Base-by-base conservation (phyloP, 208 protist species). In the Trypanosomatidae sp. region DNA sequence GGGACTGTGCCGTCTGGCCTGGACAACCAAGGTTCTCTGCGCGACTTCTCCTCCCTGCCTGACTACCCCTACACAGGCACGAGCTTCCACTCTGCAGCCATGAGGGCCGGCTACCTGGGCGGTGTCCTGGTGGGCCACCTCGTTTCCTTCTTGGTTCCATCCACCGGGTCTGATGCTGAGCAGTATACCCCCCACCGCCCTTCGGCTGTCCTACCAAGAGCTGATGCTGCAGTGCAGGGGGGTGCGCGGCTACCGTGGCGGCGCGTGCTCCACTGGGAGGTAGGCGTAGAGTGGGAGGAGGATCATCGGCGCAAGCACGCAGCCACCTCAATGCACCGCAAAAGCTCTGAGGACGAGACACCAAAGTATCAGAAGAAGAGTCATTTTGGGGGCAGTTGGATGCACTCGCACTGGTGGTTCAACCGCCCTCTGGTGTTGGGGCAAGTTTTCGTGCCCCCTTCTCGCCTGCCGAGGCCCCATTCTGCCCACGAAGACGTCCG, bases 261-360 rank as follows among this genome's bases (percentile, higher is more conserved):
- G 2, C 62, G 71, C 13, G 28, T 75, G 13, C 71, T 75, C 25
- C 71, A 75, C 39, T 75, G 71, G 71, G 71, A 69, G 47, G 60
- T 53, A 25, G n/a, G 36, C 17, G 50, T 36, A 15, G 71, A 75
- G 8, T 25, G 53, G 53, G 53, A 58, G 53, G 62, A 60, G 62
- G 30, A 52, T 4, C 50, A 49, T 3, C 47, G 47, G 22, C 70
- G 53, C 8, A 58, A 15, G 9, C 53, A 33, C n/a, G 53, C 22
- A n/a, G 25, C 53, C 53, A 12, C 53, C 53, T n/a, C 53, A 12
- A 10, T 1, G 25, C 17, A 25, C 25, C 25, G 53, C 53, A 58
- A 58, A 0, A 25, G n/a, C 3, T 33, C n/a, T 10, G 53, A 33
- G 25, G 10, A 58, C 9, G 39, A 4, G 13, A 6, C 55, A 15